These are phyloP conservation scores for Gliomastix tumulicola DNA, from an alignment of 2,329 filamentous ascomycete genomes.

Conservation along the genomic window DNA sequence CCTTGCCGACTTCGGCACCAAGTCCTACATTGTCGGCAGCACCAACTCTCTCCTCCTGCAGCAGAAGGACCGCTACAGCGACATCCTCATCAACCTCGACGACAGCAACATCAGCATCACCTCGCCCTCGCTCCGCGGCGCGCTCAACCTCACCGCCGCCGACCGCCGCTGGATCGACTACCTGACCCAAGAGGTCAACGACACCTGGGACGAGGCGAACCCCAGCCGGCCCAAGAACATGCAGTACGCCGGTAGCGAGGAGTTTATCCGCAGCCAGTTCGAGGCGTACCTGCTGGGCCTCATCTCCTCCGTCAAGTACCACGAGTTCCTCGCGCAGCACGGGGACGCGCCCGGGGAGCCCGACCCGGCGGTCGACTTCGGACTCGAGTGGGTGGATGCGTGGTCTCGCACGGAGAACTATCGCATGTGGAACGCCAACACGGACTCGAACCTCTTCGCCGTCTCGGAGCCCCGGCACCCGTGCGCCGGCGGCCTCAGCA, in stretches of 20 bases:
- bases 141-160: constrained; percentile 72
- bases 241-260: constrained; percentile 91
- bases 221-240: constrained; percentile 87
- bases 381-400: constrained; percentile 73
- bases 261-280: constrained; percentile 94
- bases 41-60: constrained; percentile 92
- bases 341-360: constrained; percentile 70
- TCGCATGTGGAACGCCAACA: constrained; percentile 73
- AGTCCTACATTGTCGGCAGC: constrained; percentile 94
- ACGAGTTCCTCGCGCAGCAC: constrained; percentile 61
- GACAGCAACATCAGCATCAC: constrained; percentile 80
- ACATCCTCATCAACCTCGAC: constrained; percentile 93
- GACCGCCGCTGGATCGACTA: constrained; percentile 97
- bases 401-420: constrained; percentile 91
- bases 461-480: constrained; percentile 91
- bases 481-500: constrained; percentile 83
- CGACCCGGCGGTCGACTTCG: constrained; percentile 80
- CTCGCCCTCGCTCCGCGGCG: constrained; percentile 68
- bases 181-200: constrained; percentile 84
- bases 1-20: constrained; percentile 86
- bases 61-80: constrained; percentile 92
- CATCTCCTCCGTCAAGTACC: constrained; percentile 84
- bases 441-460: constrained; percentile 85
- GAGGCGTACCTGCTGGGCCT: constrained; percentile 92
- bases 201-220: constrained; percentile 93